These are phyloP conservation scores for Gaertneriomyces semiglobifer DNA, from an alignment of 192 early-diverging fungal genomes.

Conservation along the genomic window DNA sequence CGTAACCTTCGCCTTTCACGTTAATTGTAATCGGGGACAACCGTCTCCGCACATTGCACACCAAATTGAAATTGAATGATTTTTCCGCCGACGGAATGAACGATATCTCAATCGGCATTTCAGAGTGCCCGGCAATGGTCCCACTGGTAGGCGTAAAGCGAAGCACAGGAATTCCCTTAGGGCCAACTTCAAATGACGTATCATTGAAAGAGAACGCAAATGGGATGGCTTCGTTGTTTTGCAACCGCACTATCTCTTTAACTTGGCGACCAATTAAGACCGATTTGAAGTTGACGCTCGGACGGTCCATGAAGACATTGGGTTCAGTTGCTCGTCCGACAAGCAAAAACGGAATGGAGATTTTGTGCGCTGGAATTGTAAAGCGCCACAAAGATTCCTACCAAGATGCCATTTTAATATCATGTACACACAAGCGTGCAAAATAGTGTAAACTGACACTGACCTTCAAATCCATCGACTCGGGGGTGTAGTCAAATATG, in stretches of 20 bases:
- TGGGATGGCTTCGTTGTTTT: slow-evolving; percentile 53
- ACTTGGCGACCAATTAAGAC: slow-evolving; percentile 53
- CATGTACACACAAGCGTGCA: neutral
- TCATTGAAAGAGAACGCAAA: slow-evolving; percentile 56
- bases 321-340: slow-evolving; percentile 57
- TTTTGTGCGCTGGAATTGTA: slow-evolving; percentile 40
- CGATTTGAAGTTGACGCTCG: slow-evolving; percentile 58
- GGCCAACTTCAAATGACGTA: slow-evolving; percentile 42
- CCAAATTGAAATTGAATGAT: slow-evolving; percentile 55
- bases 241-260: slow-evolving; percentile 51
- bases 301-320: slow-evolving; percentile 51
- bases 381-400: slow-evolving; percentile 59
- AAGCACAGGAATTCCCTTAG: slow-evolving; percentile 41
- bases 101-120: slow-evolving; percentile 50
- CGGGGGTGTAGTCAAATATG: slow-evolving; percentile 55
- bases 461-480: slow-evolving; percentile 52
- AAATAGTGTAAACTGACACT: neutral
- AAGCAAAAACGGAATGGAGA: slow-evolving; percentile 53
- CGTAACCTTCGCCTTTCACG: slow-evolving; percentile 62
- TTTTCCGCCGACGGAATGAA: slow-evolving; percentile 57
- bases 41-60: slow-evolving; percentile 56
- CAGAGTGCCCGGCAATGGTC: slow-evolving; percentile 40
- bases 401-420: neutral
- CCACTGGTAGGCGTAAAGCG: slow-evolving; percentile 46
- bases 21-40: slow-evolving; percentile 56